Conservation (phyloP, 1,139 yeast species). For the Pichia sp. region DNA sequence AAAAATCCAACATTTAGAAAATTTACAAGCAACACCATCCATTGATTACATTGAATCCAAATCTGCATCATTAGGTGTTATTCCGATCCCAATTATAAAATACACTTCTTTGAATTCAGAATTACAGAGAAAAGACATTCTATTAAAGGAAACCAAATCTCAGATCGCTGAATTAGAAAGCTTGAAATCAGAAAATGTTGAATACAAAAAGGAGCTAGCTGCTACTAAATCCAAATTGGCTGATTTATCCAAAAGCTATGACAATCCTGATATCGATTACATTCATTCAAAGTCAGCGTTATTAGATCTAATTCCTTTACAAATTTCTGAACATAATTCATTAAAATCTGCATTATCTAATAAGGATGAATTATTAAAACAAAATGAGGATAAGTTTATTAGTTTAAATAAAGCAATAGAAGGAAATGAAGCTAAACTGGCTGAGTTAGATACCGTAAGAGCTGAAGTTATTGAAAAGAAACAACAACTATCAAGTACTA, state of each 20-base stretch:
- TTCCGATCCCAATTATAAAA: constrained; percentile 28
- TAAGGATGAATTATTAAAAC: neutral
- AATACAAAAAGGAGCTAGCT: too few relatives aligned
- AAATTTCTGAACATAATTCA: neutral
- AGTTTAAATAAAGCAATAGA: too few relatives aligned
- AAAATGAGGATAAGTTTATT: neutral
- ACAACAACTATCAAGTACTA: constrained; percentile 1
- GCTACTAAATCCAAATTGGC: too few relatives aligned
- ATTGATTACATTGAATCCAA: constrained; percentile 29
- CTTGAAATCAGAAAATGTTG: too few relatives aligned
- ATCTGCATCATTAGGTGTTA: constrained; percentile 22
- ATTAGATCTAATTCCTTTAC: neutral
- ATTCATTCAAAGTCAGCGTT: neutral
- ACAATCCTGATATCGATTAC: neutral
- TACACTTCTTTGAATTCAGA: constrained; percentile 23
- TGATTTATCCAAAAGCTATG: too few relatives aligned
- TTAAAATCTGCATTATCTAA: neutral
- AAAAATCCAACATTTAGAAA: constrained; percentile 5
- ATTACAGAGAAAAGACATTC: constrained; percentile 5
- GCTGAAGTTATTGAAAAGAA: constrained; percentile 4
- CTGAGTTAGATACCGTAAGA: constrained; percentile 1
- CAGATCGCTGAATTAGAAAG: too few relatives aligned
- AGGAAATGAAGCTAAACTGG: neutral
- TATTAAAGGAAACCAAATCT: constrained; percentile 1
- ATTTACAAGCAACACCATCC: constrained; percentile 22